phyloP scores from a whole-genome alignment of 345 rosid genomes.

The thale cress (Arabidopsis thaliana) region TAIR10.1 NC_003076.8:8806501-8807000 shows the following conservation, averaged over 20 bases:
- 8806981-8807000: conserved; percentile 48
- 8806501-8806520: conserved; percentile 72
- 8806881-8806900: conserved; percentile 82
- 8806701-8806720: conserved; percentile 55
- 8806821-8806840: conserved; percentile 40
- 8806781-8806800: conserved; percentile 62
- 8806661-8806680: conserved; percentile 64
- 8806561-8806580: conserved; percentile 85
- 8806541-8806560: conserved; percentile 56
- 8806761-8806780: conserved; percentile 70
- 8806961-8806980: conserved; percentile 68
- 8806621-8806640: conserved; percentile 88
- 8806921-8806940: conserved; percentile 73
- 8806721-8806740: conserved; percentile 55
- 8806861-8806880: conserved; percentile 59
- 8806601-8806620: conserved; percentile 63
- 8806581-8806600: conserved; percentile 59
- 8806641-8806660: conserved; percentile 64
- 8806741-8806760: conserved; percentile 84
- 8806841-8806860: conserved; percentile 29
- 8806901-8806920: conserved; percentile 63
- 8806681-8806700: conserved; percentile 47
- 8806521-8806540: conserved; percentile 64
- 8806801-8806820: conserved; percentile 83
- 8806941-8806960: conserved; percentile 29